phyloP scores from a whole-genome alignment of 352 stramenopile genomes.

The Pythium aquatile region DNA sequence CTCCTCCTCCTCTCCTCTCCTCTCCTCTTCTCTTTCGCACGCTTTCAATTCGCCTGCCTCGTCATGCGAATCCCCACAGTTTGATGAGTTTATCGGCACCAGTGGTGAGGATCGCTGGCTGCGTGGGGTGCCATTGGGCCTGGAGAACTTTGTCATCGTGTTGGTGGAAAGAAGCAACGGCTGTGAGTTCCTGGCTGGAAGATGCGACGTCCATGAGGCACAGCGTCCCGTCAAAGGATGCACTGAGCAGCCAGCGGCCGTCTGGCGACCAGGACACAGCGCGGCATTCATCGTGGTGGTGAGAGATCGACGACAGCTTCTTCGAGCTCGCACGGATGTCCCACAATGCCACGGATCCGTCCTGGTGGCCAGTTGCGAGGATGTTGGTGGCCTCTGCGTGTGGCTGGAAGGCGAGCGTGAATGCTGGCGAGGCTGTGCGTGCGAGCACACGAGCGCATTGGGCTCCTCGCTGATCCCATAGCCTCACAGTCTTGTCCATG shows the following conservation, averaged over 20 bases:
- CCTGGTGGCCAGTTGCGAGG: constrained; percentile 53
- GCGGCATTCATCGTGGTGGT: constrained; percentile 60
- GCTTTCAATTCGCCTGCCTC: background rate
- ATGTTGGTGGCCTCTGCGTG: constrained; percentile 17
- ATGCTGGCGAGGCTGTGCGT: constrained; percentile 31
- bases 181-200: constrained; percentile 12
- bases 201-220: constrained; percentile 30
- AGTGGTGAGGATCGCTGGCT: constrained; percentile 56
- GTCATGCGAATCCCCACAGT: constrained; percentile 51
- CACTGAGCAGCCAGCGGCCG: constrained; percentile 58
- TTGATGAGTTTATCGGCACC: constrained; percentile 68
- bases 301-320: constrained; percentile 31
- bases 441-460: constrained; percentile 55
- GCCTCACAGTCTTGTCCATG: constrained; percentile 56
- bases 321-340: constrained; percentile 43
- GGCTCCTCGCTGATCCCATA: constrained; percentile 65
- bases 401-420: constrained; percentile 48
- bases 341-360: constrained; percentile 62
- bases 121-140: constrained; percentile 55
- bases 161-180: constrained; percentile 54
- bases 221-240: constrained; percentile 61
- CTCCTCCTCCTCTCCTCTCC: background rate
- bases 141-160: constrained; percentile 71
- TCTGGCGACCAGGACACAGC: constrained; percentile 57
- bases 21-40: background rate